Evolutionary conservation across 208 protist species (phyloP).

Genomic region (Phytomonas sp.): DNA sequence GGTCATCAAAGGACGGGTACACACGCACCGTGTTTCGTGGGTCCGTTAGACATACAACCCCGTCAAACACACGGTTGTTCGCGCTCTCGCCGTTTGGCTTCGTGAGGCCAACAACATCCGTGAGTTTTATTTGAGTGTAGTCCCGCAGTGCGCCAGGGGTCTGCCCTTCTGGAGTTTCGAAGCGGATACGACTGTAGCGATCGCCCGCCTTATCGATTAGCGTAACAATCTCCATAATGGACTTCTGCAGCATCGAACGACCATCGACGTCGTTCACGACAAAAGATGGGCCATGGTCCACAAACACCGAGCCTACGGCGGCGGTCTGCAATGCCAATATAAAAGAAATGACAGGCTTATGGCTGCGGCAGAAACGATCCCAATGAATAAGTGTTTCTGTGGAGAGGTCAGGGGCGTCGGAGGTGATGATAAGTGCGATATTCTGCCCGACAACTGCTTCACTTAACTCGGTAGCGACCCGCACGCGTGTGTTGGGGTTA

Average conservation of each 20-base stretch:
- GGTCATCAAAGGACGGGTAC: slow-evolving; percentile 71
- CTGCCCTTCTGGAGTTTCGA: slow-evolving; percentile 81
- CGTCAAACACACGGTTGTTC: slow-evolving; percentile 60
- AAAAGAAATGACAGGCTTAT: slow-evolving; percentile 61
- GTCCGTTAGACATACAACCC: slow-evolving; percentile 66
- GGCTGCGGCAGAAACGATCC: slow-evolving; percentile 68
- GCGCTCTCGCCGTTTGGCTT: slow-evolving; percentile 52
- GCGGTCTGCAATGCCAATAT: slow-evolving; percentile 66
- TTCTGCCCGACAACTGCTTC: slow-evolving; percentile 41
- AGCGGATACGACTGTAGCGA: slow-evolving; percentile 65
- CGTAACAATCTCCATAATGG: slow-evolving; percentile 49
- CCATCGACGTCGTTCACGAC: slow-evolving; percentile 80
- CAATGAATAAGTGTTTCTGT: slow-evolving; percentile 55
- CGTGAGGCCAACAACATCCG: slow-evolving; percentile 62
- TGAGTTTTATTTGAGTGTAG: slow-evolving; percentile 83
- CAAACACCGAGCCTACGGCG: slow-evolving; percentile 69
- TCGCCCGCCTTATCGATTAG: slow-evolving; percentile 49
- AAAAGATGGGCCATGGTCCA: slow-evolving; percentile 68
- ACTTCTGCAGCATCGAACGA: slow-evolving; percentile 70
- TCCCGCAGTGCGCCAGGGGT: slow-evolving; percentile 69
- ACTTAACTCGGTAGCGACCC: slow-evolving; percentile 37
- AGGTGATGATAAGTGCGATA: slow-evolving; percentile 65
- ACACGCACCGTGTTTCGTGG: slow-evolving; percentile 72
- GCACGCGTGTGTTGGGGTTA: slow-evolving; percentile 83
- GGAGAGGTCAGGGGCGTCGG: slow-evolving; percentile 59